A percentile compares a stretch with the other conserved stretches of the same genome.
phyloP scores from a whole-genome alignment of 371 early-diverging fungal species.

The Aphelidium insulamus region DNA sequence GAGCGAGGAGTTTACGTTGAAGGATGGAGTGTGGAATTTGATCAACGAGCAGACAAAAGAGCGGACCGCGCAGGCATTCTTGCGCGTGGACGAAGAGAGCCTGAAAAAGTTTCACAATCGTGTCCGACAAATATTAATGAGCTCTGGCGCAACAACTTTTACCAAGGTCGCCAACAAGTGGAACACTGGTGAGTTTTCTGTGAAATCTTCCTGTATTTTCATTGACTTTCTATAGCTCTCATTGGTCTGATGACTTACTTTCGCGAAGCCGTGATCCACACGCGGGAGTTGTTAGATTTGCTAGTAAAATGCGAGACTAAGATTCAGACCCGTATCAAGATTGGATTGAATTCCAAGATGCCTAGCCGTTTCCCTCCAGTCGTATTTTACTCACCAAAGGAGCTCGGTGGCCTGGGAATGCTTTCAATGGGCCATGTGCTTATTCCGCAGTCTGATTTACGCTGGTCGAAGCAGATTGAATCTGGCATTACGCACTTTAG shows the following conservation, averaged over 20 bases:
- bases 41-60: slow-evolving; percentile 91
- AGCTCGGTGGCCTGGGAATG: slow-evolving; percentile 98
- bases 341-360: slow-evolving; percentile 98
- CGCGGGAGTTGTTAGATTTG: slow-evolving; percentile 84
- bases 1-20: slow-evolving; percentile 67
- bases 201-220: slow-evolving; percentile 24
- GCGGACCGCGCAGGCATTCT: slow-evolving; percentile 85
- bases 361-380: slow-evolving; percentile 96
- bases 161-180: slow-evolving; percentile 96
- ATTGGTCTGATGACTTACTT: slow-evolving; percentile 93
- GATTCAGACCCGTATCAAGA: slow-evolving; percentile 97
- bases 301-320: slow-evolving; percentile 92
- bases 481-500: slow-evolving; percentile 95
- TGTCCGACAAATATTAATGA: slow-evolving; percentile 91
- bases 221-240: no score
- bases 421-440: slow-evolving; percentile 94
- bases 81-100: slow-evolving; percentile 83
- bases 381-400: slow-evolving; percentile 76
- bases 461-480: slow-evolving; percentile 92
- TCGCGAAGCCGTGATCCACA: slow-evolving; percentile 94
- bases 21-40: slow-evolving; percentile 92
- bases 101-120: slow-evolving; percentile 85
- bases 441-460: slow-evolving; percentile 87
- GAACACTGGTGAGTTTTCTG: slow-evolving; percentile 30
- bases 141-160: slow-evolving; percentile 90